Evolutionary conservation across 345 rosid species (phyloP).

Genomic region (Gossypium longicalyx): DNA sequence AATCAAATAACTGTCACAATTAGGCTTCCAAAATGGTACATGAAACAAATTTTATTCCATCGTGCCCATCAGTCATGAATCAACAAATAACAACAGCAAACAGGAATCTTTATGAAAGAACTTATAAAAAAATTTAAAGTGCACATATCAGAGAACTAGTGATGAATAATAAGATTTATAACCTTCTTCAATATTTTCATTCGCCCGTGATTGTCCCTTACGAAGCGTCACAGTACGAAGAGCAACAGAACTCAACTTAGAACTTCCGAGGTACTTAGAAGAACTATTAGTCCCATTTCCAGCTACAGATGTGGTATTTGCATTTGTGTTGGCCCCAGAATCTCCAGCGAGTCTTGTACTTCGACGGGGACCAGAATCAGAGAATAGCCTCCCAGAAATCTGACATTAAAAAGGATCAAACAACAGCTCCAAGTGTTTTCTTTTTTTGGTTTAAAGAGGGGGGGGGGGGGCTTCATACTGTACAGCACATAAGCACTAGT

Average conservation of each 20-base stretch:
- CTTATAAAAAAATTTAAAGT: background rate
- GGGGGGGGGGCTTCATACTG: slow-evolving; percentile 1
- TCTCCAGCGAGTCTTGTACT: slow-evolving; percentile 81
- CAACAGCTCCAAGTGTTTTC: background rate
- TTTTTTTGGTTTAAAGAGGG: no score
- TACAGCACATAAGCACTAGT: no score
- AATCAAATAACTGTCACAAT: slow-evolving; percentile 2
- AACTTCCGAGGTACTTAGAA: slow-evolving; percentile 68
- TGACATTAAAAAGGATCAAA: slow-evolving; percentile 28
- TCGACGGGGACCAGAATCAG: slow-evolving; percentile 93
- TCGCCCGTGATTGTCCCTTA: slow-evolving; percentile 83
- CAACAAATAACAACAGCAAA: background rate
- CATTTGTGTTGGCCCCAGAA: slow-evolving; percentile 49
- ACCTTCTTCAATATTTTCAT: slow-evolving; percentile 95
- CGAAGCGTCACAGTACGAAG: slow-evolving; percentile 82
- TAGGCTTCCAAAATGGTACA: background rate
- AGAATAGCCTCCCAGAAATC: slow-evolving; percentile 97
- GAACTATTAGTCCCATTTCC: slow-evolving; percentile 71
- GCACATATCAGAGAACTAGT: background rate
- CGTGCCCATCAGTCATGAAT: background rate
- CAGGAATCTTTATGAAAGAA: background rate
- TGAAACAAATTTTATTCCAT: background rate
- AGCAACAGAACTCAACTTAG: slow-evolving; percentile 68
- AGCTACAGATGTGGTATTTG: slow-evolving; percentile 41
- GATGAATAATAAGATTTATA: slow-evolving; percentile 19